These are phyloP conservation scores for Streptanthus diversifolius DNA, from an alignment of 345 rosid genomes.

Conservation along the genomic window DNA sequence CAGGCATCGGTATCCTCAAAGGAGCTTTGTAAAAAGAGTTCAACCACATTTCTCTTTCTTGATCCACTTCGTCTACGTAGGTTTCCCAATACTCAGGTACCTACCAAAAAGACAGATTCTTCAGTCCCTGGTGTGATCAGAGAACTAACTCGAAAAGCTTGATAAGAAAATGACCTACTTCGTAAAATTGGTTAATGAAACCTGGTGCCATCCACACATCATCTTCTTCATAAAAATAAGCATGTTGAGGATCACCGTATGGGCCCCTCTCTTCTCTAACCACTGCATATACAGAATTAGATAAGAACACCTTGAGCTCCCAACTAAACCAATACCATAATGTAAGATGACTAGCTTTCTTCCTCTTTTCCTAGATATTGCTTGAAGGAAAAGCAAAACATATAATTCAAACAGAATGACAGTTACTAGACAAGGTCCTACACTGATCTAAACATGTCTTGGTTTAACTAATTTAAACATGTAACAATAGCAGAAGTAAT, in stretches of 20 bases:
- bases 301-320: neutral
- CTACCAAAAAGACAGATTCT: conserved; percentile 38
- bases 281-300: conserved; percentile 46
- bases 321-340: neutral
- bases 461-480: neutral
- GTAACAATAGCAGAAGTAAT: neutral
- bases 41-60: conserved; percentile 93
- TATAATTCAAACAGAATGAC: neutral
- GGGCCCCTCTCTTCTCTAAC: conserved; percentile 94
- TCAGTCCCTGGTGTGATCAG: conserved; percentile 8
- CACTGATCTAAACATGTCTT: neutral
- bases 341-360: neutral
- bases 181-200: conserved; percentile 85
- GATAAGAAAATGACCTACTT: conserved; percentile 41
- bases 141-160: conserved; percentile 15
- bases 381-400: neutral
- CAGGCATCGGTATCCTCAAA: conserved; percentile 86
- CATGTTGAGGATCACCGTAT: conserved; percentile 86
- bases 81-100: conserved; percentile 94
- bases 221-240: conserved; percentile 86
- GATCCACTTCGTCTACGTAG: conserved; percentile 79
- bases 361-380: neutral
- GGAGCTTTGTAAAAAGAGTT: conserved; percentile 94
- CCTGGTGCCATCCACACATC: conserved; percentile 99
- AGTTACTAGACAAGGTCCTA: neutral